phyloP scores from a whole-genome alignment of 148 eudicot genomes.

The Rhododendron williamsianum region DNA sequence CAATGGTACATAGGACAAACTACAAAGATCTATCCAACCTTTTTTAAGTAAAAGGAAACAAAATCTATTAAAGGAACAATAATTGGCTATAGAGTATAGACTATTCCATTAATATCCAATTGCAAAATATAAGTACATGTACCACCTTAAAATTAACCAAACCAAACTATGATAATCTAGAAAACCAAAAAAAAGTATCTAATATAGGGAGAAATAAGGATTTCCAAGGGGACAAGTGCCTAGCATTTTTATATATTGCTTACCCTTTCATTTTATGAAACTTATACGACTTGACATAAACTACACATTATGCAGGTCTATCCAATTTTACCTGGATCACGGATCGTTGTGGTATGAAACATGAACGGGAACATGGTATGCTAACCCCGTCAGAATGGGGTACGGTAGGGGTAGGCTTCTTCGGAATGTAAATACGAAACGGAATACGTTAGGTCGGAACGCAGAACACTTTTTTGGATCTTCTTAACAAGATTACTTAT shows the following conservation, averaged over 20 bases:
- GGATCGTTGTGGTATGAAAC: too few species aligned
- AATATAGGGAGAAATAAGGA: not conserved
- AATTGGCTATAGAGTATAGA: not conserved
- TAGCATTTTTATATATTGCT: too few species aligned
- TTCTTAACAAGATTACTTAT: too few species aligned
- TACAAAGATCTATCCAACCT: not conserved
- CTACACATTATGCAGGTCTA: not conserved
- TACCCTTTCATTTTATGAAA: too few species aligned
- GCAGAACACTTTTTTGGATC: too few species aligned
- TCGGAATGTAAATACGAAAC: too few species aligned
- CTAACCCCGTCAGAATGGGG: too few species aligned
- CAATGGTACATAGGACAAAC: not conserved
- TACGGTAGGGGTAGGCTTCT: too few species aligned
- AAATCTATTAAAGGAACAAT: not conserved
- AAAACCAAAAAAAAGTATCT: not conserved
- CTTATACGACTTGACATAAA: not conserved
- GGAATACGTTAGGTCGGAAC: too few species aligned
- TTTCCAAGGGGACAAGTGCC: not conserved
- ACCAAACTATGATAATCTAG: not conserved
- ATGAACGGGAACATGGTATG: too few species aligned
- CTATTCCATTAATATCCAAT: not conserved
- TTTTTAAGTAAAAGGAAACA: not conserved
- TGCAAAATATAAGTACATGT: not conserved
- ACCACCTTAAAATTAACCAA: not conserved
- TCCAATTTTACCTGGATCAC: too few species aligned